A percentile compares a stretch with the other conserved stretches of the same genome.
These are phyloP conservation scores for Gossypium mustelinum DNA, from an alignment of 345 rosid genomes.

Conservation along the genomic window DNA sequence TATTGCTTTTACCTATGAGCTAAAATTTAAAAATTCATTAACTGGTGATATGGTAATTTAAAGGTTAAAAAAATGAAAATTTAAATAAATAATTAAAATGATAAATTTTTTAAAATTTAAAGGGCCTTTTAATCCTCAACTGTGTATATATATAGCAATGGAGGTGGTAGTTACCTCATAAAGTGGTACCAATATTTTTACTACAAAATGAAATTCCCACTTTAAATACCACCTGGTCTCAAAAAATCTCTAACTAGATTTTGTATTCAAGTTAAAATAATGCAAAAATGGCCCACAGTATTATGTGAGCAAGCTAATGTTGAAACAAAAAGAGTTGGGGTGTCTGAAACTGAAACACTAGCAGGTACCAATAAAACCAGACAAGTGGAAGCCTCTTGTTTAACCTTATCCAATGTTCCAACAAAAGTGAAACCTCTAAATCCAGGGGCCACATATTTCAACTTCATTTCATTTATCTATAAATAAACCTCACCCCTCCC, in stretches of 20 bases:
- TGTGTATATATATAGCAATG: too few species aligned
- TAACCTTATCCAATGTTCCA: slow-evolving; percentile 32
- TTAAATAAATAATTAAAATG: too few species aligned
- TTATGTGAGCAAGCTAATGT: not conserved
- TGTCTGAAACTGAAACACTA: not conserved
- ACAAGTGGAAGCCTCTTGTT: slow-evolving; percentile 32
- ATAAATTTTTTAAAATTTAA: too few species aligned
- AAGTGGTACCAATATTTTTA: too few species aligned
- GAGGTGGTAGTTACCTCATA: too few species aligned
- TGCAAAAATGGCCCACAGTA: slow-evolving; percentile 8
- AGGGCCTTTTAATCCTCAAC: too few species aligned
- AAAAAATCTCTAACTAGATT: not conserved
- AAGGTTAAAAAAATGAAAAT: too few species aligned
- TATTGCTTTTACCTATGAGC: not conserved
- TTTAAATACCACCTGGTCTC: not conserved
- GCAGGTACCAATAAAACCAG: slow-evolving; percentile 14
- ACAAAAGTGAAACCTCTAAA: slow-evolving; percentile 25
- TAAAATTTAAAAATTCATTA: too few species aligned
- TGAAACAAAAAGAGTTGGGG: not conserved
- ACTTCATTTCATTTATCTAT: slow-evolving; percentile 15
- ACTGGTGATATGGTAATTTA: too few species aligned
- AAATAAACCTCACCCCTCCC: slow-evolving; percentile 5
- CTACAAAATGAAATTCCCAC: too few species aligned
- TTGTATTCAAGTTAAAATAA: not conserved
- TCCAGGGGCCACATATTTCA: slow-evolving; percentile 27